These are phyloP conservation scores for Fusarium udum DNA, from an alignment of 2,329 filamentous ascomycete species.

Conservation along the genomic window DNA sequence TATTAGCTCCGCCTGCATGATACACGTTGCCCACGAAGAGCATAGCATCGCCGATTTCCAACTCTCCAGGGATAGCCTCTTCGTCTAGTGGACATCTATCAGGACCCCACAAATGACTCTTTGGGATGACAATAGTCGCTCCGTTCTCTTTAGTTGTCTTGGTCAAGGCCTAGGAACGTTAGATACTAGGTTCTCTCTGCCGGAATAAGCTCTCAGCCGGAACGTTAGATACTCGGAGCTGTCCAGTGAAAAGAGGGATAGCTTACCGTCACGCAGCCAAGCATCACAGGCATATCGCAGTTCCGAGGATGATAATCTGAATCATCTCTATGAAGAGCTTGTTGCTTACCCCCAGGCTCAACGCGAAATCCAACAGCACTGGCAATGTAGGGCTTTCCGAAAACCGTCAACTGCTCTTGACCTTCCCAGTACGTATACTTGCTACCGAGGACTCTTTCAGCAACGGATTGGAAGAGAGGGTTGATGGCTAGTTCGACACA, in stretches of 20 bases:
- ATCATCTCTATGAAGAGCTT: neutral
- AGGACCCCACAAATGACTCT: neutral
- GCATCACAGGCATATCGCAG: neutral
- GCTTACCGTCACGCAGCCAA: fast-evolving
- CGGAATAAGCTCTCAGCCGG: no score
- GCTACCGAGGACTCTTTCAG: fast-evolving
- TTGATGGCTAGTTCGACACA: neutral
- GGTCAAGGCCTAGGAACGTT: neutral
- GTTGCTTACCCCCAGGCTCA: neutral
- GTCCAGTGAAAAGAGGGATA: fast-evolving
- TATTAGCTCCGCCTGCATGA: neutral
- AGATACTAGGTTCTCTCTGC: no score
- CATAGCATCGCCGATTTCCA: neutral
- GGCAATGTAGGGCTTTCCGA: neutral
- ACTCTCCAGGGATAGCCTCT: neutral
- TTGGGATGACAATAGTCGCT: fast-evolving
- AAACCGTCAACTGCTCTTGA: neutral
- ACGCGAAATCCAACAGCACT: neutral
- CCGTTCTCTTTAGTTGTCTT: fast-evolving
- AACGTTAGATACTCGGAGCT: neutral
- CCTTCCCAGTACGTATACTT: neutral
- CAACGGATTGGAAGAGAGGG: fast-evolving
- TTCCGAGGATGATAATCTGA: neutral
- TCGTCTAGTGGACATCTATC: neutral
- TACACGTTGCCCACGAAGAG: neutral